phyloP scores from a whole-genome alignment of 1,284 basidiomycete genomes.

The Puccinia hordei region DNA sequence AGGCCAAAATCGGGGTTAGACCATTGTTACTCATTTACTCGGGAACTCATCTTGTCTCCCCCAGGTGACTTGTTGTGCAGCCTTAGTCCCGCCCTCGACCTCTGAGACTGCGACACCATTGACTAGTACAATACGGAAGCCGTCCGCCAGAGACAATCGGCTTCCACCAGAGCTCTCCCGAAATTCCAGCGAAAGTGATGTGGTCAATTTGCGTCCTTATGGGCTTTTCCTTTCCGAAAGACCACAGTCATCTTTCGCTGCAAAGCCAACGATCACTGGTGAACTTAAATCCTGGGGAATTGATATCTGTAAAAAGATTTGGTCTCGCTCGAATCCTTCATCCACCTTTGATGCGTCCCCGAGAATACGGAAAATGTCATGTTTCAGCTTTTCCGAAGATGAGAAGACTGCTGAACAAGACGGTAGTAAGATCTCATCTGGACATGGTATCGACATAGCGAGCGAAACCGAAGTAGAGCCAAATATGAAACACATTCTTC shows the following conservation, averaged over 20 bases:
- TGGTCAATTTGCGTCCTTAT: conserved; percentile 16
- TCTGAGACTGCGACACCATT: background rate
- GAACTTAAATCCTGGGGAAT: background rate
- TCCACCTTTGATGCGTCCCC: background rate
- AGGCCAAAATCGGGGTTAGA: background rate
- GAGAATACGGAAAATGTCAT: background rate
- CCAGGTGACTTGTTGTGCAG: conserved; percentile 2
- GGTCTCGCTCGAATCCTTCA: background rate
- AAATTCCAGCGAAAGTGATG: conserved; percentile 2
- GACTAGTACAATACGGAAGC: background rate
- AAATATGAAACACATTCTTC: background rate
- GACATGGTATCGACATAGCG: background rate
- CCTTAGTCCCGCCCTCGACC: background rate
- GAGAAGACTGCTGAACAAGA: conserved; percentile 3
- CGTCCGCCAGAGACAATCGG: background rate
- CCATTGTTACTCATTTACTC: background rate
- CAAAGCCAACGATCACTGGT: background rate
- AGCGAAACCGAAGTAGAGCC: background rate
- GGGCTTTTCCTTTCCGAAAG: background rate
- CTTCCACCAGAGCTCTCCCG: background rate
- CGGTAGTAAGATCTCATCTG: background rate
- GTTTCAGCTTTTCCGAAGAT: background rate
- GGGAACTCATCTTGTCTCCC: background rate
- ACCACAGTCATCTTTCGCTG: background rate
- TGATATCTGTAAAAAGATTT: conserved; percentile 3